phyloP scores from a whole-genome alignment of 1,284 basidiomycete genomes.

The Ceratobasidium sp. region DNA sequence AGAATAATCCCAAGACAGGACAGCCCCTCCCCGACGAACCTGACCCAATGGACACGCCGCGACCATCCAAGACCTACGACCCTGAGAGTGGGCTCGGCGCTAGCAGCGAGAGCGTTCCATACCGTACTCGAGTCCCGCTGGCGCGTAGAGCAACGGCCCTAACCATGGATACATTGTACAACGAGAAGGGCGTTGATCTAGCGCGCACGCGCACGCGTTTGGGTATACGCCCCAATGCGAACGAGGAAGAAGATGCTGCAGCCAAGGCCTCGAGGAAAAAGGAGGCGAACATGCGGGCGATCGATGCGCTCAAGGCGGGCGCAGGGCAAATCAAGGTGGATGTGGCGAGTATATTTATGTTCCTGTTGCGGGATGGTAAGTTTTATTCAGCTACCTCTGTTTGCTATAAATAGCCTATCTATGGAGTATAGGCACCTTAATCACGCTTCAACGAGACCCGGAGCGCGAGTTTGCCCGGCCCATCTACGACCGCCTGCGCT shows the following conservation, averaged over 20 bases:
- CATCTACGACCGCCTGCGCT: slow-evolving; percentile 64
- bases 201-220: slow-evolving; percentile 21
- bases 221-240: neutral
- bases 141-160: slow-evolving; percentile 3
- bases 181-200: slow-evolving; percentile 14
- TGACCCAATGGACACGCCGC: slow-evolving; percentile 25
- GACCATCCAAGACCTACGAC: slow-evolving; percentile 32
- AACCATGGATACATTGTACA: slow-evolving; percentile 4
- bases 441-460: slow-evolving; percentile 62
- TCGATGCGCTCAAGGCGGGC: slow-evolving; percentile 64
- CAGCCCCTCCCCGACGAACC: slow-evolving; percentile 20
- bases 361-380: slow-evolving; percentile 67
- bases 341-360: slow-evolving; percentile 66
- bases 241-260: neutral
- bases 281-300: slow-evolving; percentile 46
- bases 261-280: slow-evolving; percentile 23
- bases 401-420: slow-evolving; percentile 4
- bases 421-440: slow-evolving; percentile 58
- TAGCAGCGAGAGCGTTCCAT: neutral
- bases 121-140: neutral
- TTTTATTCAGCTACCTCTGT: slow-evolving; percentile 3
- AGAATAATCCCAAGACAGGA: slow-evolving; percentile 2
- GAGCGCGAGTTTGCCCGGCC: slow-evolving; percentile 61
- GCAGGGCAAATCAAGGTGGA: slow-evolving; percentile 63
- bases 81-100: slow-evolving; percentile 6